These are phyloP conservation scores for Blastobotrys petasosporus DNA, from an alignment of 1,139 yeast species.

Conservation along the genomic window DNA sequence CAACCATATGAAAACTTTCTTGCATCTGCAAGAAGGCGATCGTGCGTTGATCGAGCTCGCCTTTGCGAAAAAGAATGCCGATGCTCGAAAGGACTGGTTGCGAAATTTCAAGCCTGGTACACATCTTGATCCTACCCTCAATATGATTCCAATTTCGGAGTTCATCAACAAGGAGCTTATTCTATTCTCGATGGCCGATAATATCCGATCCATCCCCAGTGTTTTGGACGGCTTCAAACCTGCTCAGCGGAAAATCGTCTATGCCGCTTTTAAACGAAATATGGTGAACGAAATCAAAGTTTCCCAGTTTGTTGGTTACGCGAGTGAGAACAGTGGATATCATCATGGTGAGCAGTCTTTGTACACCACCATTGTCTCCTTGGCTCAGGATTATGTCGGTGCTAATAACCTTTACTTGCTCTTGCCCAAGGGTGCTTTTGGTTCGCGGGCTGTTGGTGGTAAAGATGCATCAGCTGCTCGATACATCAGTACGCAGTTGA, in stretches of 20 bases:
- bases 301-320: conserved; percentile 85
- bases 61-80: conserved; percentile 91
- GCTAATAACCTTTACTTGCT: conserved; percentile 80
- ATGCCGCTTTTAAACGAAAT: conserved; percentile 81
- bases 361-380: conserved; percentile 81
- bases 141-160: conserved; percentile 81
- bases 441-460: conserved; percentile 97
- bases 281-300: conserved; percentile 77
- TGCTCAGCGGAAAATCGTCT: conserved; percentile 91
- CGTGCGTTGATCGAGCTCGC: conserved; percentile 83
- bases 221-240: conserved; percentile 96
- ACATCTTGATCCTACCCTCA: conserved; percentile 74
- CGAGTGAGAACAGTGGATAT: conserved; percentile 84
- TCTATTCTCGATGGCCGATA: conserved; percentile 94
- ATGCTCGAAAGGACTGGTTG: conserved; percentile 96
- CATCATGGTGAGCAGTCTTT: conserved; percentile 94
- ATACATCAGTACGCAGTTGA: conserved; percentile 86
- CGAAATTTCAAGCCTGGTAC: conserved; percentile 88
- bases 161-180: conserved; percentile 94
- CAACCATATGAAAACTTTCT: conserved; percentile 79
- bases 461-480: conserved; percentile 98
- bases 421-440: conserved; percentile 92
- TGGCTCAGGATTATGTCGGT: conserved; percentile 95
- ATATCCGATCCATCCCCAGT: conserved; percentile 90
- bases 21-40: conserved; percentile 76